Conservation (phyloP, 805 yeast species). For the Blastobotrys attinorum region DNA sequence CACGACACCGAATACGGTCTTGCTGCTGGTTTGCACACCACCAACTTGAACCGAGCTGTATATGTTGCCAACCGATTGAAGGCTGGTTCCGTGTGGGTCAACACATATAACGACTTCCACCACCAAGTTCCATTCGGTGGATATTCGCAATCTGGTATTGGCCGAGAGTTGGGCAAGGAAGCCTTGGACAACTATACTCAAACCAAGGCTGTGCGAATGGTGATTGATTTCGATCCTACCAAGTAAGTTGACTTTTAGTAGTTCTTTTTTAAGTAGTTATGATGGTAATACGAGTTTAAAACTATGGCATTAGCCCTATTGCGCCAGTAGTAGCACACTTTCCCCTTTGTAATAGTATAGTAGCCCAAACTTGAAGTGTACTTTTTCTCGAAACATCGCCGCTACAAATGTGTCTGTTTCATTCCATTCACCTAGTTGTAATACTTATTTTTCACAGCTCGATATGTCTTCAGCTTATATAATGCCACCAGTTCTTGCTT, state of each 20-base stretch:
- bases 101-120: slow-evolving; percentile 65
- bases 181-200: slow-evolving; percentile 67
- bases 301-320: too few species aligned
- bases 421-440: slow-evolving; percentile 10
- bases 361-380: too few species aligned
- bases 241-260: background rate
- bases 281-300: too few species aligned
- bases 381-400: background rate
- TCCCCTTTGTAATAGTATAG: too few species aligned
- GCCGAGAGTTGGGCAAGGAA: slow-evolving; percentile 73
- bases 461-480: slow-evolving; percentile 28
- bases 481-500: slow-evolving; percentile 32
- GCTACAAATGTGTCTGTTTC: background rate
- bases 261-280: too few species aligned
- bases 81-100: slow-evolving; percentile 66
- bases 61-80: slow-evolving; percentile 49
- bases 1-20: slow-evolving; percentile 75
- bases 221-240: slow-evolving; percentile 35
- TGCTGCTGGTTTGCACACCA: slow-evolving; percentile 75
- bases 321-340: too few species aligned
- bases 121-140: slow-evolving; percentile 76
- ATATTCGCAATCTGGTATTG: slow-evolving; percentile 69
- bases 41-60: slow-evolving; percentile 58
- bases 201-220: slow-evolving; percentile 65
- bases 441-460: slow-evolving; percentile 30